phyloP scores from a whole-genome alignment of 257 asterid species.

The Jacaranda mimosifolia region DNA sequence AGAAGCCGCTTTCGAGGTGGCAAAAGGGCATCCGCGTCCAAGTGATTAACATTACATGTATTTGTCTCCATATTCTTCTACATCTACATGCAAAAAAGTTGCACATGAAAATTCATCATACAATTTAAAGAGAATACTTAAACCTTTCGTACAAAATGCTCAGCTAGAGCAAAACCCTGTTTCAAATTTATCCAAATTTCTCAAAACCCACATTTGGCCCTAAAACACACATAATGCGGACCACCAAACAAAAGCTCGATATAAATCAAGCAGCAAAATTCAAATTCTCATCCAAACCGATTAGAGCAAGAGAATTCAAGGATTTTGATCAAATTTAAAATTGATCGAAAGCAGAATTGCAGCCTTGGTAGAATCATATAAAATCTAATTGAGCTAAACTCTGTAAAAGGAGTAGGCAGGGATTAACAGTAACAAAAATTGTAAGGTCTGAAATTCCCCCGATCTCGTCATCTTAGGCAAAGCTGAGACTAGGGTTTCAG shows the following conservation, averaged over 20 bases:
- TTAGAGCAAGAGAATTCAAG: conserved; percentile 17
- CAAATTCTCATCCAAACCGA: conserved; percentile 36
- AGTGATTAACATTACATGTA: conserved; percentile 66
- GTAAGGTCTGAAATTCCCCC: conserved; percentile 41
- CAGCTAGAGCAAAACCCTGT: conserved; percentile 25
- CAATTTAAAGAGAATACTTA: conserved; percentile 34
- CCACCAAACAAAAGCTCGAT: conserved; percentile 20
- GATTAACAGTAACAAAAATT: conserved; percentile 35
- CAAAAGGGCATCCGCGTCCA: conserved; percentile 85
- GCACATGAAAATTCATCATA: conserved; percentile 47
- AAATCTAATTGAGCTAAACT: conserved; percentile 45
- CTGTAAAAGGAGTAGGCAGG: conserved; percentile 28
- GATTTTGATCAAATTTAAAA: conserved; percentile 21
- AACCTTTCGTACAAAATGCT: conserved; percentile 43
- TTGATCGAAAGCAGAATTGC: conserved; percentile 41
- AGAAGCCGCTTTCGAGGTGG: conserved; percentile 96
- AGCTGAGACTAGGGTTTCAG: conserved; percentile 66
- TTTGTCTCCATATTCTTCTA: conserved; percentile 71
- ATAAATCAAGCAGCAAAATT: conserved; percentile 36
- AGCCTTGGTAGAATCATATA: conserved; percentile 38
- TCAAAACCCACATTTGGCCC: conserved; percentile 41
- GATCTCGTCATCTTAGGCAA: conserved; percentile 52
- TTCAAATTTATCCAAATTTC: conserved; percentile 24
- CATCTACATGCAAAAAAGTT: conserved; percentile 51
- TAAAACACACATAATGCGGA: conserved; percentile 40